Evolutionary conservation across 2,329 filamentous ascomycete species (phyloP), one percentile per base, ranked within the genome.

Genomic region (Xylariaceae sp.): DNA sequence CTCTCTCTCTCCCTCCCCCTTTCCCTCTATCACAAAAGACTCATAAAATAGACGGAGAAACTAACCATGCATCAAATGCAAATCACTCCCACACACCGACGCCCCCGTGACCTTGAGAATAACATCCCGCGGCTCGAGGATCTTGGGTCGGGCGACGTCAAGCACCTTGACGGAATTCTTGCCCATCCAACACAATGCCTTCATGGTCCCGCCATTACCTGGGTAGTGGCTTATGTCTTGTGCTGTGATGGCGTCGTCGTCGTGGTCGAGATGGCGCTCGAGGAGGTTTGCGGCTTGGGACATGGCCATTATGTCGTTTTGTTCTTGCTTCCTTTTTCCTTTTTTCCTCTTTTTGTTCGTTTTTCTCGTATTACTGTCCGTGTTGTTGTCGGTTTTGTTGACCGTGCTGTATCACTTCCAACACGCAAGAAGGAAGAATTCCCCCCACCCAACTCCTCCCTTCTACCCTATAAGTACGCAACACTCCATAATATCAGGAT

Each of bases 171-270:
- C 89, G 35, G 78, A 83, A 68, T 92, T 89, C 78, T 93, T 94
- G 55, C 89, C 88, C 74, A 88, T 85, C 91, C 91, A 96, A 1
- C 82, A 83, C 11, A 95, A 75, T 0, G 91, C 92, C 73, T 90
- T 88, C 88, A 96, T 94, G 13, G 75, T 88, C 67, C 86, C 82
- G 37, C 73, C 76, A 1, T 74, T 66, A 30, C 69, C 48, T 18
- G 61, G 56, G 58, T 88, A 89, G 65, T 86, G 86, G 61, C 82
- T 77, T 52, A 93, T 78, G 68, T 94, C 86, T 63, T 93, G 89
- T 13, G 80, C 75, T 0, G 84, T 88, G 55, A 81, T 78, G 15
- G 85, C 80, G 67, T 87, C 87, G 66, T 82, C 79, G 65, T 77
- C 81, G 69, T 92, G 88, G 54, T 89, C 89, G 52, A 92, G 70